Evolutionary conservation across 2,329 filamentous ascomycete species (phyloP), one percentile per base, ranked within the genome.

Genomic region (Talaromyces verruculosus): DNA sequence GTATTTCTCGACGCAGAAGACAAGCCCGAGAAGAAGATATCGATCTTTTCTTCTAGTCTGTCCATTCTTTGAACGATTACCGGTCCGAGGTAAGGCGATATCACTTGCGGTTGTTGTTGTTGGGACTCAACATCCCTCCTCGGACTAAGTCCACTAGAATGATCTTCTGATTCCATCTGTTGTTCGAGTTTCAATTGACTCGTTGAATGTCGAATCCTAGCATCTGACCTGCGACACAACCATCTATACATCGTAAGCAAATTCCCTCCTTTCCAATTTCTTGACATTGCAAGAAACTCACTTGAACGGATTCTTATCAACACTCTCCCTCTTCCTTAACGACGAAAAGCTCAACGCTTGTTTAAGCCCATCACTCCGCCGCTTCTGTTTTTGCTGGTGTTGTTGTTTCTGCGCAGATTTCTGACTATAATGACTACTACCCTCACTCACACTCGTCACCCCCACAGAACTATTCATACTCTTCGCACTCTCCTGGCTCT

Each of bases 261-360:
- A 33, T n/a, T n/a, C 5, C 7, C 5, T 3, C 33, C 5, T 30
- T 57, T 22, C n/a, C 2, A 35, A 22, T 15, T 39, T 25, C 11
- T 8, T 10, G 2, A 15, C 3, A 57, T 22, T 19, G 2, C 22
- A 30, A 45, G 1, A 2, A 19, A 5, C 51, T 7, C 39, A 66
- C 64, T 63, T 63, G 11, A 66, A 25, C n/a, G 64, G 64, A 59
- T 63, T 66, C 8, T 19, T 53, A 17, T 49, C 53, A n/a, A 13
- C 33, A 7, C 1, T 45, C 8, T 25, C 39, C 45, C 4, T 43
- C 22, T 59, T 66, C 25, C 19, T 25, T 22, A 47, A 33, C 8
- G 59, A 47, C 10, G 49, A 65, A 15, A 35, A 22, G 13, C 28
- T 37, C 10, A 45, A 39, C 8, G 35, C 43, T 1, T 55, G 47